phyloP scores from a whole-genome alignment of 2,329 filamentous ascomycete genomes.

The Ambrosiella beaveri region DNA sequence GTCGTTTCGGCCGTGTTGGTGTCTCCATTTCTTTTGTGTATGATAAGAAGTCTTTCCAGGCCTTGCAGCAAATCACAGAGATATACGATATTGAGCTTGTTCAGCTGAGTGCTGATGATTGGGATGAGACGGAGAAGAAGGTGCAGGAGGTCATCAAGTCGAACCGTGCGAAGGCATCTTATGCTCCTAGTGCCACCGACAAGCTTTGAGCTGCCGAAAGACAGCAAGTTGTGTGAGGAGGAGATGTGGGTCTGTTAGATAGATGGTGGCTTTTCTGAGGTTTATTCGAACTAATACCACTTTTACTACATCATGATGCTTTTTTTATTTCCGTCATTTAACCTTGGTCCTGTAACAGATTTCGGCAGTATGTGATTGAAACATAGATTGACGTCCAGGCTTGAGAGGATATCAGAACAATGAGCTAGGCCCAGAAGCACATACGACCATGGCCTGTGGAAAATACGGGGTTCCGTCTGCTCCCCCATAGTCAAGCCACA shows the following conservation, averaged over 20 bases:
- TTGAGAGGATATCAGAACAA: too few relatives aligned
- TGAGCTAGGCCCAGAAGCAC: too few relatives aligned
- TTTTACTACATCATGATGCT: too few relatives aligned
- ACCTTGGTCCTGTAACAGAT: too few relatives aligned
- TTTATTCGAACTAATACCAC: too few relatives aligned
- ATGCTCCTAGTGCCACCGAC: conserved; percentile 30
- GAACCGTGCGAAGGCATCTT: conserved; percentile 39
- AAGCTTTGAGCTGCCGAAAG: conserved; percentile 14
- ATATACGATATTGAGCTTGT: conserved; percentile 70
- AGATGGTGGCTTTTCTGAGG: not conserved
- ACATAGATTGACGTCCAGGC: too few relatives aligned
- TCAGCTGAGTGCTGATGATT: conserved; percentile 68
- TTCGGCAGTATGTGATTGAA: too few relatives aligned
- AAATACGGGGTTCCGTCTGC: too few relatives aligned
- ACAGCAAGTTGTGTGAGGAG: not conserved
- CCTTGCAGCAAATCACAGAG: conserved; percentile 61
- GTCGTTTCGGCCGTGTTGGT: conserved; percentile 88
- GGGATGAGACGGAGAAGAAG: conserved; percentile 72
- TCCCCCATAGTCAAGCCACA: too few relatives aligned
- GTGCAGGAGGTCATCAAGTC: conserved; percentile 71
- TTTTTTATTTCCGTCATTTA: too few relatives aligned
- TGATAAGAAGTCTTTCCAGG: conserved; percentile 63
- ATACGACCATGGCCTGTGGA: too few relatives aligned
- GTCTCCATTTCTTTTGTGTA: conserved; percentile 92
- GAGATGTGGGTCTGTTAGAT: not conserved